Evolutionary conservation across 345 rosid genomes (phyloP).

Genomic region (Pistacia vera): DNA sequence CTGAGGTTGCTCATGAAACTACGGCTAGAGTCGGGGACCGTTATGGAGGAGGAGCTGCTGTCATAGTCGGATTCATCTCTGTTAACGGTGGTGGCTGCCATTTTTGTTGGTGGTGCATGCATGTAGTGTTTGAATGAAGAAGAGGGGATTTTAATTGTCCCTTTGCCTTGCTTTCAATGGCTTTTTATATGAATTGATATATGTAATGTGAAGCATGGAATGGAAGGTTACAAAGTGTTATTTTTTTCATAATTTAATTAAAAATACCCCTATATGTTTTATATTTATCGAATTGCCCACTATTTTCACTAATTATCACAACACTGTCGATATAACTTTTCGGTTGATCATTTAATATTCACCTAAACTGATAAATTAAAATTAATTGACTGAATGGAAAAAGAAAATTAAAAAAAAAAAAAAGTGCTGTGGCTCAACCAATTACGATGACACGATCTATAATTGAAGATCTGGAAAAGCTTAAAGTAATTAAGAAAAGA

Average conservation of each 20-base stretch:
- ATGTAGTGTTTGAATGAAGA: not conserved
- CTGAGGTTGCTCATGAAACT: conserved; percentile 89
- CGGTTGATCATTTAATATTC: too few species aligned
- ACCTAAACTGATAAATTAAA: too few species aligned
- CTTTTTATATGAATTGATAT: conserved; percentile 26
- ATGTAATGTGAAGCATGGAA: conserved; percentile 20
- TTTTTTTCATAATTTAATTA: too few species aligned
- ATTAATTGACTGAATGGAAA: too few species aligned
- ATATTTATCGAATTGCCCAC: too few species aligned
- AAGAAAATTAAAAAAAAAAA: too few species aligned
- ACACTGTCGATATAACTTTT: too few species aligned
- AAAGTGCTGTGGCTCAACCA: too few species aligned
- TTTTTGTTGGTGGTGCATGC: conserved; percentile 20
- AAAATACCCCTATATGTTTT: too few species aligned
- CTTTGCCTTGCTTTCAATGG: not conserved
- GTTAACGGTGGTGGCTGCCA: conserved; percentile 43
- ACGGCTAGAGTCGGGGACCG: conserved; percentile 74
- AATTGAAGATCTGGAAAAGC: conserved; percentile 24
- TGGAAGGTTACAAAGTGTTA: too few species aligned
- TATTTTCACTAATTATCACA: too few species aligned
- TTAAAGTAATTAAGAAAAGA: not conserved
- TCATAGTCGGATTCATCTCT: conserved; percentile 67
- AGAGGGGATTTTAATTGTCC: conserved; percentile 14
- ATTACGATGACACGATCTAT: too few species aligned
- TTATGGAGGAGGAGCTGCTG: conserved; percentile 56